Conservation (phyloP, 2,329 filamentous ascomycete genomes). For the Mycosphaerella sp. region DNA sequence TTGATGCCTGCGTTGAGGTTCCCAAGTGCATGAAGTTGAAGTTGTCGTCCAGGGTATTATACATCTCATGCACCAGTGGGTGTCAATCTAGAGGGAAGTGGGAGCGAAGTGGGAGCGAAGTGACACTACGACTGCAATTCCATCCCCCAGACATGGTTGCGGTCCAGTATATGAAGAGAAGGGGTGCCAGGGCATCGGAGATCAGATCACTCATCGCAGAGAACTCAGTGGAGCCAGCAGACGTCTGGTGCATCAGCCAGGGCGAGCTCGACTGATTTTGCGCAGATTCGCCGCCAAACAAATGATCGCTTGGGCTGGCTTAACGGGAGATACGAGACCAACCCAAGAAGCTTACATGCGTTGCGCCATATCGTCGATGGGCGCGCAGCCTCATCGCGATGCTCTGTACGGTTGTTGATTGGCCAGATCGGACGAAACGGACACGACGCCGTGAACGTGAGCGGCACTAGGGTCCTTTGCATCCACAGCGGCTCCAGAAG, state of each 20-base stretch:
- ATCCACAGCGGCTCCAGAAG: too few relatives aligned
- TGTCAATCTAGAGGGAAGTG: not conserved
- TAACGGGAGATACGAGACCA: not conserved
- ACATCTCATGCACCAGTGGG: not conserved
- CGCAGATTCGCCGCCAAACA: not conserved
- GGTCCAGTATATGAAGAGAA: not conserved
- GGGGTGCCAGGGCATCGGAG: not conserved
- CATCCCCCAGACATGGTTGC: not conserved
- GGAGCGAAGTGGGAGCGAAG: not conserved
- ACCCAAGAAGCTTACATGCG: not conserved
- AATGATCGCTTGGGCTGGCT: not conserved
- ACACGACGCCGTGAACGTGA: not conserved
- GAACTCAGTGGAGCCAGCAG: not conserved
- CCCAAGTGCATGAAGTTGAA: not conserved
- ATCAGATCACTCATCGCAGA: not conserved
- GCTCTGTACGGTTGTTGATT: not conserved
- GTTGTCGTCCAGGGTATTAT: not conserved
- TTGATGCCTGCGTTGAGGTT: not conserved
- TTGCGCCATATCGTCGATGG: not conserved
- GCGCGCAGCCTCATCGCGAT: not conserved
- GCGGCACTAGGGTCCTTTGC: too few relatives aligned
- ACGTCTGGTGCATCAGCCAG: not conserved
- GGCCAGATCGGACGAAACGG: not conserved
- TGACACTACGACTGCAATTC: not conserved
- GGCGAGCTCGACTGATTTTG: not conserved